Evolutionary conservation across 768 basidiomycete species (phyloP).

Genomic region (Terana coerulea): DNA sequence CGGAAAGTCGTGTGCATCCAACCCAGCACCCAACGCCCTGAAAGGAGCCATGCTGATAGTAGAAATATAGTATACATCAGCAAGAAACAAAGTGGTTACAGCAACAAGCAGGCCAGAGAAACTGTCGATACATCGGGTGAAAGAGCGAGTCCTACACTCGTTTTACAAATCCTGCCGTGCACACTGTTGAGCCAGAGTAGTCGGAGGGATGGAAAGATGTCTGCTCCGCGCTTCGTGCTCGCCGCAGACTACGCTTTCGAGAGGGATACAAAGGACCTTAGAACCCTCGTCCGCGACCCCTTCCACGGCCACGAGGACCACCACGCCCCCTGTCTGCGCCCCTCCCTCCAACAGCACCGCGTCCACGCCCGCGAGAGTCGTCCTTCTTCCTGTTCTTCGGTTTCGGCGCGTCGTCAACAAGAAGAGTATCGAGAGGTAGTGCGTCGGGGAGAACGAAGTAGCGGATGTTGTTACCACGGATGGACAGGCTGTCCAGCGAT

Average conservation of each 20-base stretch:
- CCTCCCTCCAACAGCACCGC: slow-evolving; percentile 46
- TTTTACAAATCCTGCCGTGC: too few relatives aligned
- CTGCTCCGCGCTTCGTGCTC: background rate
- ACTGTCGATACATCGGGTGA: background rate
- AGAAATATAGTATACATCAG: slow-evolving; percentile 2
- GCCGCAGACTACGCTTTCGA: background rate
- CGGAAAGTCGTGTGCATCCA: too few relatives aligned
- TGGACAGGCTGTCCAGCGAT: slow-evolving; percentile 85
- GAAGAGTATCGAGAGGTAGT: slow-evolving; percentile 90
- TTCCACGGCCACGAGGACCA: slow-evolving; percentile 32
- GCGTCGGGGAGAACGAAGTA: slow-evolving; percentile 99
- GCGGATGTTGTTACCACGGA: slow-evolving; percentile 94
- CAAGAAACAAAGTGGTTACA: background rate
- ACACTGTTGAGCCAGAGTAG: too few relatives aligned
- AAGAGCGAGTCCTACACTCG: background rate
- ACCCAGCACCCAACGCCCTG: too few relatives aligned
- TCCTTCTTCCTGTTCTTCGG: slow-evolving; percentile 93
- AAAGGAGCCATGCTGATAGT: too few relatives aligned
- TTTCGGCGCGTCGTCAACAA: slow-evolving; percentile 97
- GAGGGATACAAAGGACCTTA: background rate
- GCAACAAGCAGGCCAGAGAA: background rate
- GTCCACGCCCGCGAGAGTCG: slow-evolving; percentile 59
- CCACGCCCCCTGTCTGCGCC: slow-evolving; percentile 49
- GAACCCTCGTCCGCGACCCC: slow-evolving; percentile 25
- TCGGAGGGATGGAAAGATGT: too few relatives aligned